phyloP scores from a whole-genome alignment of 129 eudicot genomes.

The Cynara cardunculus region DNA sequence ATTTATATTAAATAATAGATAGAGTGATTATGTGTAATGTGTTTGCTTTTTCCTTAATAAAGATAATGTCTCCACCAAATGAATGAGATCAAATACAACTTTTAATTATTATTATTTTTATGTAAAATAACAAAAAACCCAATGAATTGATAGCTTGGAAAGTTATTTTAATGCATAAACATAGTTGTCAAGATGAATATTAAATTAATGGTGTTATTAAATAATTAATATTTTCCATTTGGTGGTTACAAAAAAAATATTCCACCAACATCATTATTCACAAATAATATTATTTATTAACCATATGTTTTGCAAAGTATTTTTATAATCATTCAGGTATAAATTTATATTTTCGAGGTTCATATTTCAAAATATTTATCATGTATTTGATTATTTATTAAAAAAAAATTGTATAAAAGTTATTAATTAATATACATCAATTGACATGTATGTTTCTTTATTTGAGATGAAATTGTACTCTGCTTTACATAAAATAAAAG shows the following conservation, averaged over 20 bases:
- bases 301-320: background rate
- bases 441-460: too few species aligned
- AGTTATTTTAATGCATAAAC: background rate
- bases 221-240: background rate
- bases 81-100: conserved; percentile 12
- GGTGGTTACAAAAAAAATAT: background rate
- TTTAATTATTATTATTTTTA: background rate
- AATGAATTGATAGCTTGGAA: background rate
- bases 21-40: conserved; percentile 25
- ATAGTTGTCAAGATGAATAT: conserved; percentile 4
- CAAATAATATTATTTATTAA: conserved; percentile 1
- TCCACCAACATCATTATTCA: conserved; percentile 18
- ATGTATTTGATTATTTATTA: background rate
- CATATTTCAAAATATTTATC: background rate
- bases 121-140: background rate
- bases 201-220: conserved; percentile 3
- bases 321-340: background rate
- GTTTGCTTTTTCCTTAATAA: conserved; percentile 23
- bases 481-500: too few species aligned
- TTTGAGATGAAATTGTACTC: background rate
- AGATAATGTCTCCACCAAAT: conserved; percentile 22
- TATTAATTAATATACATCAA: background rate
- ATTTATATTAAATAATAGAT: conserved; percentile 13
- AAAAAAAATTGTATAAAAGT: background rate
- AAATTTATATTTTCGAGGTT: too few species aligned